phyloP scores from a whole-genome alignment of 345 rosid species.

The Abelmoschus esculentus region DNA sequence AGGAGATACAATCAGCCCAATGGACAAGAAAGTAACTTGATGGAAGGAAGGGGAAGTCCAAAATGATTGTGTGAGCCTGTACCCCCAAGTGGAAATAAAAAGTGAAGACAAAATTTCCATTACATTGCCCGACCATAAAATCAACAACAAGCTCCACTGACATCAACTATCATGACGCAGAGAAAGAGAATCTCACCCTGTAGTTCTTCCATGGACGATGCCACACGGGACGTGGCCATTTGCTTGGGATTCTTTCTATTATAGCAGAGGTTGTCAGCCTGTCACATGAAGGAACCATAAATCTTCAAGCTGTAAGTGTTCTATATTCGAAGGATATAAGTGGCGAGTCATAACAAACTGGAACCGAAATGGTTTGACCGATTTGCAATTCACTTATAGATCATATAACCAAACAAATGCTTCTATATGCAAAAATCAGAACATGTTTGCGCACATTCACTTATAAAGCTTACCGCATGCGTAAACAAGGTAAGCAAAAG shows the following conservation, averaged over 20 bases:
- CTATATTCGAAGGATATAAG: not conserved
- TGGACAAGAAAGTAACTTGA: no score
- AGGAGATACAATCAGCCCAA: not conserved
- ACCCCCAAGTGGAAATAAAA: not conserved
- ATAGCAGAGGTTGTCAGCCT: conserved; percentile 80
- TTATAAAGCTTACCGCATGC: not conserved
- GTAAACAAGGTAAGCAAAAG: not conserved
- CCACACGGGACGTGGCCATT: conserved; percentile 99
- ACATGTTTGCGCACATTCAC: not conserved
- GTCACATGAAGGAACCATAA: conserved; percentile 8
- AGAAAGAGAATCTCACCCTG: conserved; percentile 46
- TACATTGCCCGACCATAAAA: not conserved
- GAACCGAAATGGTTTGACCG: not conserved
- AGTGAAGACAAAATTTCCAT: not conserved
- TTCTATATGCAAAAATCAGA: not conserved
- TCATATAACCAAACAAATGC: not conserved
- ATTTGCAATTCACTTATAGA: conserved; percentile 2
- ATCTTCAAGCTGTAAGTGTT: not conserved
- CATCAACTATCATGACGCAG: not conserved
- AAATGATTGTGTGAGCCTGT: not conserved
- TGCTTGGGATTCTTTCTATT: conserved; percentile 94
- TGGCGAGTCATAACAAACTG: not conserved
- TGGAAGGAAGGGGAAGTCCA: no score
- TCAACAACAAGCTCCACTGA: not conserved
- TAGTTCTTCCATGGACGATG: conserved; percentile 99